Conservation (phyloP, 1,139 yeast genomes). For the Blastobotrys apis region DNA sequence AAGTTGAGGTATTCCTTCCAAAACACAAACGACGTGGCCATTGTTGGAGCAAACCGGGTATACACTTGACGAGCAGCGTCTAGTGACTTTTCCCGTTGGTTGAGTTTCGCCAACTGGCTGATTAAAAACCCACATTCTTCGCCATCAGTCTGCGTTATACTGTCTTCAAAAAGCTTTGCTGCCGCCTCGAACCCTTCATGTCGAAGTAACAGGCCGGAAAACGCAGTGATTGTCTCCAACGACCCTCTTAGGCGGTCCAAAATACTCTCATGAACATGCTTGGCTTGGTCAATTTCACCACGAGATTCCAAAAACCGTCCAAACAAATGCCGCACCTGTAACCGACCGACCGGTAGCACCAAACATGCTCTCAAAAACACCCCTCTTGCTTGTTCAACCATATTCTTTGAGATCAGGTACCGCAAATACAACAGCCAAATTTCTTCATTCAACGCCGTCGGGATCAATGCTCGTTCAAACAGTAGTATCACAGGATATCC, state of each 20-base stretch:
- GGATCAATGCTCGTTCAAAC: constrained; percentile 49
- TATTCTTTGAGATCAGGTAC: constrained; percentile 31
- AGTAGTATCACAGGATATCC: constrained; percentile 31
- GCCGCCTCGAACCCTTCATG: constrained; percentile 8
- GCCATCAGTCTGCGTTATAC: not conserved
- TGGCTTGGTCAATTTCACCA: constrained; percentile 30
- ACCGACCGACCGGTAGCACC: constrained; percentile 34
- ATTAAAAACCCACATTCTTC: constrained; percentile 7
- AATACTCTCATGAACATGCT: constrained; percentile 27
- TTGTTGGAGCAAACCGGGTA: constrained; percentile 21
- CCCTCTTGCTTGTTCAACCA: constrained; percentile 22
- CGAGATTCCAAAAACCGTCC: constrained; percentile 33
- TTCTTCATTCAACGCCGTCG: constrained; percentile 49
- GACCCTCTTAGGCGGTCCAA: constrained; percentile 31
- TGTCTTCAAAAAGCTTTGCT: not conserved
- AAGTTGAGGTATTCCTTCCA: constrained; percentile 35
- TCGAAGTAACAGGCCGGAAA: constrained; percentile 12
- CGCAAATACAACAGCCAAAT: constrained; percentile 64
- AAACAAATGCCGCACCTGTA: constrained; percentile 32
- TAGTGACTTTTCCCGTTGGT: not conserved
- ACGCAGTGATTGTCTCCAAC: constrained; percentile 29
- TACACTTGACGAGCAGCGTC: constrained; percentile 16
- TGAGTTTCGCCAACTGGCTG: constrained; percentile 1
- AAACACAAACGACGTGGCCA: constrained; percentile 28
- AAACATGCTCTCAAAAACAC: constrained; percentile 32